phyloP scores from a whole-genome alignment of 2,329 filamentous ascomycete genomes.

The Diplodia mutila region DNA sequence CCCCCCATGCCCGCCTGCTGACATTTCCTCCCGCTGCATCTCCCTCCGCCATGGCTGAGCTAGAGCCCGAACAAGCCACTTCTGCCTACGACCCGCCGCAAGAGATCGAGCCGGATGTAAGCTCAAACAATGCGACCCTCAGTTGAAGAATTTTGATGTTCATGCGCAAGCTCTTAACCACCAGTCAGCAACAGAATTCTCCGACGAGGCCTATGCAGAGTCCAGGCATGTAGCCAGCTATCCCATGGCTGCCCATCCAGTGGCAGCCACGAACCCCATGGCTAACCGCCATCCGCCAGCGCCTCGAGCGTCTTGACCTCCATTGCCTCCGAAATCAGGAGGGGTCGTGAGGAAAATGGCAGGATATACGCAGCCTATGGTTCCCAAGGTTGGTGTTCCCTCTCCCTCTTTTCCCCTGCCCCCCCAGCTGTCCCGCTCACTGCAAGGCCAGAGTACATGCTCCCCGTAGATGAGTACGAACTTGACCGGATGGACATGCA shows the following conservation, averaged over 20 bases:
- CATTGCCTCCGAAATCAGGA: conserved; percentile 20
- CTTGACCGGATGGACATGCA: conserved; percentile 43
- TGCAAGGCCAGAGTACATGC: conserved; percentile 5
- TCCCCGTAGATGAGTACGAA: conserved; percentile 15
- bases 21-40: not conserved
- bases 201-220: conserved; percentile 22
- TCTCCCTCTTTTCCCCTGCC: not conserved
- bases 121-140: not conserved
- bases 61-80: not conserved
- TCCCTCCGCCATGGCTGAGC: conserved; percentile 1
- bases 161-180: not conserved
- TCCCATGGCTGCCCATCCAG: too few relatives aligned
- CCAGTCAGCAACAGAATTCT: conserved; percentile 6
- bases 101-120: conserved; percentile 16
- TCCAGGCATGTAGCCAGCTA: not conserved
- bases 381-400: not conserved
- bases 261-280: not conserved
- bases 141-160: not conserved
- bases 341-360: conserved; percentile 22
- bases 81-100: not conserved
- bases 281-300: not conserved
- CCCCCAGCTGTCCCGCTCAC: not conserved
- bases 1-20: not conserved
- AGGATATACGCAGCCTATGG: conserved; percentile 23
- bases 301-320: conserved; percentile 21